phyloP scores from a whole-genome alignment of 2,329 filamentous ascomycete species.

The Xylaria sp. region DNA sequence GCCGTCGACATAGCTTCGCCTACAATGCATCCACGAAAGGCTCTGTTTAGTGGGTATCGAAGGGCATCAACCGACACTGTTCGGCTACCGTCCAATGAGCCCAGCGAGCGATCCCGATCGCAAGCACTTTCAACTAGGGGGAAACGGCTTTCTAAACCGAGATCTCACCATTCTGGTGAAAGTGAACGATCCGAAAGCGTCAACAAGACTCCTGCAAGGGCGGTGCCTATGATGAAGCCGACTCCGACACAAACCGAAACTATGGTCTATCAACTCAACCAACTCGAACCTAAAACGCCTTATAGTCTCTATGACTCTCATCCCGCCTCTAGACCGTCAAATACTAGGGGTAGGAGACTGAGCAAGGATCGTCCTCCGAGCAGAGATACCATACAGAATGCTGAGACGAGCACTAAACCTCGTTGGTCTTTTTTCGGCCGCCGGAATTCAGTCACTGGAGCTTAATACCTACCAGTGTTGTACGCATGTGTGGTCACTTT shows the following conservation, averaged over 20 bases:
- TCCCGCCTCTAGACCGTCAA: conserved; percentile 18
- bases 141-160: conserved; percentile 43
- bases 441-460: conserved; percentile 27
- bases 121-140: conserved; percentile 34
- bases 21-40: conserved; percentile 23
- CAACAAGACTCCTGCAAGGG: conserved; percentile 28
- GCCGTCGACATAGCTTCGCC: background rate
- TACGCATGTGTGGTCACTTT: background rate
- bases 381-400: conserved; percentile 8
- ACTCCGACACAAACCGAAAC: conserved; percentile 23
- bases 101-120: conserved; percentile 10
- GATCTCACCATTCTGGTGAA: conserved; percentile 23
- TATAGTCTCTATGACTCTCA: conserved; percentile 18
- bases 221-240: conserved; percentile 25
- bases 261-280: conserved; percentile 29
- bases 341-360: conserved; percentile 30
- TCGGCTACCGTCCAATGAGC: conserved; percentile 21
- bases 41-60: conserved; percentile 29
- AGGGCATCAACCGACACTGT: conserved; percentile 32
- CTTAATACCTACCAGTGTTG: conserved; percentile 8
- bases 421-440: conserved; percentile 38
- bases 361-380: conserved; percentile 32
- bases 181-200: conserved; percentile 23
- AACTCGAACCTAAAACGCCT: conserved; percentile 15
- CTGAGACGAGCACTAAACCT: conserved; percentile 8